A percentile compares a stretch with the other conserved stretches of the same genome.
Conservation (phyloP, 768 basidiomycete genomes). For the Russula foetens region DNA sequence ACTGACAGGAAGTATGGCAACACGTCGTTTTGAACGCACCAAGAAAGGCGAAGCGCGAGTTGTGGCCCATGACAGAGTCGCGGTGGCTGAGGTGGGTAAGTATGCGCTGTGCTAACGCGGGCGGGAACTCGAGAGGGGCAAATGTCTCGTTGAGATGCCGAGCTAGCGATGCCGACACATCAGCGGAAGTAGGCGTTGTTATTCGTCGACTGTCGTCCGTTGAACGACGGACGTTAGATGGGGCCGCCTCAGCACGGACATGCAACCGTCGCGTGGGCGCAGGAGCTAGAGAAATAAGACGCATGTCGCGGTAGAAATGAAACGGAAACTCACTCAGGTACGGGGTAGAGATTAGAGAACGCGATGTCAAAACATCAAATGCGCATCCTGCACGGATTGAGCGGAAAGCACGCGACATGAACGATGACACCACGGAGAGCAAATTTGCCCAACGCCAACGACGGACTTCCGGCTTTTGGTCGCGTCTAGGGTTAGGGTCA, state of each 20-base stretch:
- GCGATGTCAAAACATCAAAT: not conserved
- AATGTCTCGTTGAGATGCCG: slow-evolving; percentile 59
- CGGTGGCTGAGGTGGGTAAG: slow-evolving; percentile 75
- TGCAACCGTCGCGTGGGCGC: slow-evolving; percentile 8
- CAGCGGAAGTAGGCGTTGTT: not conserved
- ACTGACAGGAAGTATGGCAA: not conserved
- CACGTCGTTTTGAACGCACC: slow-evolving; percentile 38
- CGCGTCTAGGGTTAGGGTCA: slow-evolving; percentile 8
- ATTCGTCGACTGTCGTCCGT: not conserved
- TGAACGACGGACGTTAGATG: not conserved
- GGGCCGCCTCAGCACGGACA: not conserved
- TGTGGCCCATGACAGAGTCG: slow-evolving; percentile 58
- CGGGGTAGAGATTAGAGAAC: not conserved
- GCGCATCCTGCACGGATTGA: not conserved
- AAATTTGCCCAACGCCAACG: not conserved
- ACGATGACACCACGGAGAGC: not conserved
- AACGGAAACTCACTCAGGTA: not conserved
- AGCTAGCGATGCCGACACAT: slow-evolving; percentile 24
- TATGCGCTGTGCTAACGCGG: slow-evolving; percentile 61
- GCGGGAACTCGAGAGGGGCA: slow-evolving; percentile 57
- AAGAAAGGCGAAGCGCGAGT: slow-evolving; percentile 61
- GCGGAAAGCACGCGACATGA: slow-evolving; percentile 11
- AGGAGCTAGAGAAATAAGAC: not conserved
- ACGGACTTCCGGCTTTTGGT: not conserved
- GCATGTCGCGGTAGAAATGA: not conserved